phyloP scores from a whole-genome alignment of 345 rosid species.

The Salix exigua region DNA sequence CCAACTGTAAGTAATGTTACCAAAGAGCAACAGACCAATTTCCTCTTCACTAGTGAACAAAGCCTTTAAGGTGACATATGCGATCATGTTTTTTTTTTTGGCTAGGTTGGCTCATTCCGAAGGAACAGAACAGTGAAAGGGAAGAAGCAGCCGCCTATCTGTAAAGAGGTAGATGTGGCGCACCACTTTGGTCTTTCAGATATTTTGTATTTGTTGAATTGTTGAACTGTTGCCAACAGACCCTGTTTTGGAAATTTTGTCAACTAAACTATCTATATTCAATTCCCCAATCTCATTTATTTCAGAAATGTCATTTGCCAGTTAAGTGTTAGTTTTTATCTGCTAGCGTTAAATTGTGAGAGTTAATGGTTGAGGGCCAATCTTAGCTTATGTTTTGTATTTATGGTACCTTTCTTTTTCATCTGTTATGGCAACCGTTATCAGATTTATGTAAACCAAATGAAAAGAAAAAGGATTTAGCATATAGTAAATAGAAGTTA shows the following conservation, averaged over 20 bases:
- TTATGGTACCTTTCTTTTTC: background rate
- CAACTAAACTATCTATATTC: background rate
- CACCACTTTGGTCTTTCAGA: background rate
- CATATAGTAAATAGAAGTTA: background rate
- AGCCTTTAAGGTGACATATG: conserved; percentile 2
- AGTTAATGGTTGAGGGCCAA: background rate
- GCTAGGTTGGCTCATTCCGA: conserved; percentile 73
- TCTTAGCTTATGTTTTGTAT: background rate
- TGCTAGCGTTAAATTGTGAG: background rate
- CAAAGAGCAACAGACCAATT: background rate
- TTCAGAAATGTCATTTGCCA: background rate
- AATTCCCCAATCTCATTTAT: background rate
- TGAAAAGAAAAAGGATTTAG: background rate
- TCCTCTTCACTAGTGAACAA: background rate
- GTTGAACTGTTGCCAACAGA: background rate
- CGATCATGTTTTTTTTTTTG: background rate
- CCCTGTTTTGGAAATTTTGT: background rate
- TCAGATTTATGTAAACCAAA: background rate
- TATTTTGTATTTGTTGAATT: background rate
- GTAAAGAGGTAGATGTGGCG: conserved; percentile 56
- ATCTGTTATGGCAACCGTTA: background rate
- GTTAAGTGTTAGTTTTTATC: background rate
- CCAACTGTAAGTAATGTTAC: conserved; percentile 47
- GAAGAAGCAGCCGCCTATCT: conserved; percentile 62
- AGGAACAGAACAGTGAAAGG: conserved; percentile 75